Base-by-base conservation (phyloP, 2,329 filamentous ascomycete species). In the Verruconis gallopava region DNA sequence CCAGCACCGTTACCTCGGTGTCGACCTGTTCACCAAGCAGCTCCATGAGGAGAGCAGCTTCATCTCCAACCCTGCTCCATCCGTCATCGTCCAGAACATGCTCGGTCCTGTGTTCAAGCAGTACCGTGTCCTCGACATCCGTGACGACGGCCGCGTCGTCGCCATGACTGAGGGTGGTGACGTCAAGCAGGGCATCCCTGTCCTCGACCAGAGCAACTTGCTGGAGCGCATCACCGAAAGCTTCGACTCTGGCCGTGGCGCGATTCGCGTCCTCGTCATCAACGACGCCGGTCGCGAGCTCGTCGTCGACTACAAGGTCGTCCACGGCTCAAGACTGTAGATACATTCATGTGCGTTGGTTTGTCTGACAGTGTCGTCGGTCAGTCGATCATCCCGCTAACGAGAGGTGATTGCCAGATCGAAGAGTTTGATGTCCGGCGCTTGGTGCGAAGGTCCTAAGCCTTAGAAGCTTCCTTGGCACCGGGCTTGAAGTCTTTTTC, bases 11-110 rank as follows among this genome's bases (percentile, higher is more conserved):
- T 98, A 96, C 78, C 84, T 98, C 50, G 91, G 91, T 77, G 91
- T 98, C 54, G 91, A 98, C 68, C 83, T 98, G 60, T 98, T 98
- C 85, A 95, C 88, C 75, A 93, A 94, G 77, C 85, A 96, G 73
- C 78, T 98, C 52, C 86, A 96, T 62, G 91, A 98, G 73, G 91
- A 98, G 81, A 94, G 85, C 44, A 89, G 82, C 57, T 95, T 94
- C 71, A 79, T 96, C 71, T 88, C 85, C 69, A 93, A 93, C 81
- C 91, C 91, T 51, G 85, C 83, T 52, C 89, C 89, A 55, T 94
- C 85, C 55, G 91, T 98, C 47, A 79, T 96, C 50, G 89, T 98
- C 58, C 91, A 98, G 81, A 96, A 89, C 72, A 96, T 98, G 86
- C 83, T 93, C 53, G 91, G 89, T 56, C 91, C 91, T 50, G 79